phyloP scores from a whole-genome alignment of 2,329 filamentous ascomycete genomes.

The Fusarium kyushuense region DNA sequence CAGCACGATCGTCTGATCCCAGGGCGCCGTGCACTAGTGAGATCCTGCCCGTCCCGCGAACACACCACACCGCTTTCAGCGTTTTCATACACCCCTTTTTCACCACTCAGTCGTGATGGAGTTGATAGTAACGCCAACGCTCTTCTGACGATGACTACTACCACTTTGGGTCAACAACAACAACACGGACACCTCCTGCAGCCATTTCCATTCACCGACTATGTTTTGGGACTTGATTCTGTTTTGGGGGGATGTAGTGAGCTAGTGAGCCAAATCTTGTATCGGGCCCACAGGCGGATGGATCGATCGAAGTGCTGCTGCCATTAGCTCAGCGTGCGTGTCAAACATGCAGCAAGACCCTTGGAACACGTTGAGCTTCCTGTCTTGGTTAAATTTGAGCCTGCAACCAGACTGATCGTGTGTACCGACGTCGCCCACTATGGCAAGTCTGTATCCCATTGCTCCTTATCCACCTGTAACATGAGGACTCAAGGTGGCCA shows the following conservation, averaged over 20 bases:
- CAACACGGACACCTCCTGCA: not conserved
- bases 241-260: conserved; percentile 3
- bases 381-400: conserved; percentile 37
- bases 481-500: not conserved
- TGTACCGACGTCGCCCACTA: not conserved
- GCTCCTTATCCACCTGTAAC: conserved; percentile 9
- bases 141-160: not conserved
- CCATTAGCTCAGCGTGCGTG: conserved; percentile 39
- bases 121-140: conserved; percentile 6
- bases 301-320: conserved; percentile 43
- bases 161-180: not conserved
- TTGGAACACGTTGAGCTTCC: conserved; percentile 39
- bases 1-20: conserved; percentile 50
- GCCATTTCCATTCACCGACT: not conserved
- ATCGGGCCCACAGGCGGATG: conserved; percentile 40
- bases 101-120: not conserved
- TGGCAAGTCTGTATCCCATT: conserved; percentile 3
- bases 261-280: conserved; percentile 8
- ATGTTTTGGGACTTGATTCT: not conserved
- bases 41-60: conserved; percentile 50
- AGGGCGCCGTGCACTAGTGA: conserved; percentile 45
- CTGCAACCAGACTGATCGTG: not conserved
- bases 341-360: conserved; percentile 43
- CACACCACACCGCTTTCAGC: conserved; percentile 44
- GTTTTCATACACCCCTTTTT: conserved; percentile 32